A percentile compares a stretch with the other conserved stretches of the same genome.
Conservation (phyloP, 192 early-diverging fungal species). For the Linderina pennispora region DNA sequence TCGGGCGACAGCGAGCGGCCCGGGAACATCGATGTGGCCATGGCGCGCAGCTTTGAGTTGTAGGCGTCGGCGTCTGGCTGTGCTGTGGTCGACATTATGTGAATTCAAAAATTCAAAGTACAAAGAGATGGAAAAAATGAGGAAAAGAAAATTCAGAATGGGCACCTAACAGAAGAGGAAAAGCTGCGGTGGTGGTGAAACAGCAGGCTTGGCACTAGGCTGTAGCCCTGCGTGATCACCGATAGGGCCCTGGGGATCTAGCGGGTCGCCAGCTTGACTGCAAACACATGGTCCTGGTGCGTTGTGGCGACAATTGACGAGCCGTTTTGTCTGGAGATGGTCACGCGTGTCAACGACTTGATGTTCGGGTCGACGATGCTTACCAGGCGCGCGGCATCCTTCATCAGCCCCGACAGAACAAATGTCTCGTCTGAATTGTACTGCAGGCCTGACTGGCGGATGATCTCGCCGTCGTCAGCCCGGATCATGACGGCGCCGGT, state of each 20-base stretch:
- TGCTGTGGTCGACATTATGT: not conserved
- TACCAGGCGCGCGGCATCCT: constrained; percentile 34
- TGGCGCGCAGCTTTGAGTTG: constrained; percentile 15
- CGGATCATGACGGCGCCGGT: constrained; percentile 38
- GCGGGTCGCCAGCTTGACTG: constrained; percentile 25
- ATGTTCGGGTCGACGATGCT: constrained; percentile 18
- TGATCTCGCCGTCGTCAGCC: constrained; percentile 37
- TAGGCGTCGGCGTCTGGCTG: too few species aligned
- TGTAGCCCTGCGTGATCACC: too few species aligned
- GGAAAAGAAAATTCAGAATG: too few species aligned
- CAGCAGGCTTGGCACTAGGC: not conserved
- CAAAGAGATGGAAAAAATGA: too few species aligned
- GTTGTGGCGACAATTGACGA: constrained; percentile 25
- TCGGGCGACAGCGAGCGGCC: constrained; percentile 18
- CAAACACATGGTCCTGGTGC: constrained; percentile 26
- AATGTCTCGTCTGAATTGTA: constrained; percentile 18
- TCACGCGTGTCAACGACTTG: constrained; percentile 24
- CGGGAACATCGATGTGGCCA: constrained; percentile 16
- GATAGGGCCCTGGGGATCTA: too few species aligned
- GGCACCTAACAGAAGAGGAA: too few species aligned
- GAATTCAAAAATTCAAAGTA: not conserved
- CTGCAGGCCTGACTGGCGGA: constrained; percentile 24
- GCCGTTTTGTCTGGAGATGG: constrained; percentile 25
- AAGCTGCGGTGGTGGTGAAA: too few species aligned
- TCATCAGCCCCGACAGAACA: constrained; percentile 27